Evolutionary conservation across 768 basidiomycete genomes (phyloP).

Genomic region (Mycena vulgaris): DNA sequence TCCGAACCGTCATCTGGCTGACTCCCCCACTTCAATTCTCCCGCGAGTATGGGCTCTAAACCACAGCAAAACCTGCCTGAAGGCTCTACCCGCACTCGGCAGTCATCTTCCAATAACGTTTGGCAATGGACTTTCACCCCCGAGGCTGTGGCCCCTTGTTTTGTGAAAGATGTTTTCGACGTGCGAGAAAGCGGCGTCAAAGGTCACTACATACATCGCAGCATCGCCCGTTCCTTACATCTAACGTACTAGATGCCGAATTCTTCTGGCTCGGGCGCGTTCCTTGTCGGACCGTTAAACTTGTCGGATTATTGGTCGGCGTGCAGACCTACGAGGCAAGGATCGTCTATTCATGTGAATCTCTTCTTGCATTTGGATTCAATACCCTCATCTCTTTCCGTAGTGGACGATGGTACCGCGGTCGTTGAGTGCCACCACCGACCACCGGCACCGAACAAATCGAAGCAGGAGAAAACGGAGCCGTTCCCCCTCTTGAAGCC

Average conservation of each 20-base stretch:
- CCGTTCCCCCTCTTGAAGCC: constrained; percentile 20
- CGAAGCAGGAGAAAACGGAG: constrained; percentile 32
- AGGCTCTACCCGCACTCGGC: neutral
- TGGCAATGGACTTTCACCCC: constrained; percentile 72
- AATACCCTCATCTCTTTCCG: constrained; percentile 1
- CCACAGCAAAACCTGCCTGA: neutral
- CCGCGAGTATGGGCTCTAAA: neutral
- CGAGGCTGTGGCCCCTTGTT: constrained; percentile 70
- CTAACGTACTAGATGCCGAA: constrained; percentile 59
- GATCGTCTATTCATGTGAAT: constrained; percentile 71
- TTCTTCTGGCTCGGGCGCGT: constrained; percentile 82
- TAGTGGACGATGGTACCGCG: constrained; percentile 86
- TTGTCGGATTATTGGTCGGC: constrained; percentile 79
- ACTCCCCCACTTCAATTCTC: too few relatives aligned
- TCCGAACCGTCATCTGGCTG: too few relatives aligned
- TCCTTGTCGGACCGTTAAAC: constrained; percentile 75
- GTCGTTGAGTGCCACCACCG: constrained; percentile 78
- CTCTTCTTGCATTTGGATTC: neutral
- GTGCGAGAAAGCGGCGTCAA: constrained; percentile 57
- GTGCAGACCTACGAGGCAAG: constrained; percentile 72
- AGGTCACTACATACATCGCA: constrained; percentile 47
- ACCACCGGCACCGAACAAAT: constrained; percentile 46
- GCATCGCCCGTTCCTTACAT: constrained; percentile 18
- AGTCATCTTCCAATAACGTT: constrained; percentile 34
- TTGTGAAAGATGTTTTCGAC: constrained; percentile 64